Conservation (phyloP, 225 moss, liverwort and hornwort species). For the Polytrichum commune region DNA sequence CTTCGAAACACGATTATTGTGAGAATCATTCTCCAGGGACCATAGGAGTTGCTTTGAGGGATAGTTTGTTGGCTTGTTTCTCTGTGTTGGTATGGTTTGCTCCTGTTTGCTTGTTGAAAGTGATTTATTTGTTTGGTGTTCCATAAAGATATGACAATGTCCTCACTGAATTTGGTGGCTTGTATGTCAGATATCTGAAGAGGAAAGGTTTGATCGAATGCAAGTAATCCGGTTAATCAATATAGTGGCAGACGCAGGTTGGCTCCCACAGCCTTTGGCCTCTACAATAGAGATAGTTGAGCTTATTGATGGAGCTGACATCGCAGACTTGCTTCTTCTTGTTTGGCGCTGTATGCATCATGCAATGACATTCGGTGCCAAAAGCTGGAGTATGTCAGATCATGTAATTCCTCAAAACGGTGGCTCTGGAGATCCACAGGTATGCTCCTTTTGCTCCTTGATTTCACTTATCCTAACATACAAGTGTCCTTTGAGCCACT, state of each 20-base stretch:
- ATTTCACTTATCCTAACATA: not conserved
- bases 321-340: conserved; percentile 91
- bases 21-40: too few relatives aligned
- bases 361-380: conserved; percentile 67
- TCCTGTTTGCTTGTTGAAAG: too few relatives aligned
- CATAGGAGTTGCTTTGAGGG: too few relatives aligned
- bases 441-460: conserved; percentile 11
- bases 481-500: not conserved
- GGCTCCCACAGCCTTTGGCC: conserved; percentile 89
- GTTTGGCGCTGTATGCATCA: conserved; percentile 99
- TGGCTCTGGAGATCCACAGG: conserved; percentile 54
- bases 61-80: too few relatives aligned
- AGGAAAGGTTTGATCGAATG: conserved; percentile 70
- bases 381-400: conserved; percentile 52
- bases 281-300: conserved; percentile 86
- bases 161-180: not conserved
- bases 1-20: too few relatives aligned
- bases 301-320: conserved; percentile 82
- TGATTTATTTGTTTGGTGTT: too few relatives aligned
- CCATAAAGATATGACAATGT: too few relatives aligned
- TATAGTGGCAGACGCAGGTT: conserved; percentile 79
- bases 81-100: too few relatives aligned
- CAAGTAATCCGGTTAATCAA: conserved; percentile 82
- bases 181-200: conserved; percentile 48
- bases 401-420: conserved; percentile 23